Evolutionary conservation across 2,329 filamentous ascomycete species (phyloP).

Genomic region (Rhinocladiella mackenziei): DNA sequence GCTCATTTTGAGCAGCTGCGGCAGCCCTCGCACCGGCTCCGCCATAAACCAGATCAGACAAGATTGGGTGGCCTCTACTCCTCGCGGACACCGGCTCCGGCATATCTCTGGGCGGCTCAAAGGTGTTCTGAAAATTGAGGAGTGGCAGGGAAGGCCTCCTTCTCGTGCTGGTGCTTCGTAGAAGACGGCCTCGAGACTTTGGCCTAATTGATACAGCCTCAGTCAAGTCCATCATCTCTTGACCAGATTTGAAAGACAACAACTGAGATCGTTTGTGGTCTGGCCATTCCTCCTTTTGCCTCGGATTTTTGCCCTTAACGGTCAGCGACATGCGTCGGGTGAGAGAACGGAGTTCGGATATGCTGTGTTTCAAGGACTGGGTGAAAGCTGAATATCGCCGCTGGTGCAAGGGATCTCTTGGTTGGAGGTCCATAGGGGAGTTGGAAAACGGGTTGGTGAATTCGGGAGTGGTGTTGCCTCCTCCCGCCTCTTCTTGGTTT

Average conservation of each 20-base stretch:
- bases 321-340: conserved; percentile 29
- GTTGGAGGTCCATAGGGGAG: conserved; percentile 6
- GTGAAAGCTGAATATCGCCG: conserved; percentile 26
- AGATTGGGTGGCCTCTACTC: conserved; percentile 36
- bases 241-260: conserved; percentile 8
- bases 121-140: conserved; percentile 17
- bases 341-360: conserved; percentile 26
- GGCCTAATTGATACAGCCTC: conserved; percentile 23
- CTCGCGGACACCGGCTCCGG: conserved; percentile 23
- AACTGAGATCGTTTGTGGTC: conserved; percentile 17
- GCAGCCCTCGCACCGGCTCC: conserved; percentile 47
- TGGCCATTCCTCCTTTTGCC: conserved; percentile 20
- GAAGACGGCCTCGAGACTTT: conserved; percentile 16
- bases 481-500: conserved; percentile 16
- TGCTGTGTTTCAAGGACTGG: conserved; percentile 26
- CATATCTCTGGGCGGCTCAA: conserved; percentile 7
- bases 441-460: conserved; percentile 23
- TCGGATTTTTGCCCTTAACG: conserved; percentile 21
- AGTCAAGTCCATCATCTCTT: conserved; percentile 25
- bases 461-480: conserved; percentile 10
- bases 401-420: conserved; percentile 11
- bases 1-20: conserved; percentile 49
- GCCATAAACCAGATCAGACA: conserved; percentile 39
- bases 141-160: conserved; percentile 28
- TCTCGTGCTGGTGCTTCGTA: conserved; percentile 15